A percentile compares a stretch with the other conserved stretches of the same genome.
These are phyloP conservation scores for Penstemon barbatus DNA, from an alignment of 257 asterid species.

Conservation along the genomic window DNA sequence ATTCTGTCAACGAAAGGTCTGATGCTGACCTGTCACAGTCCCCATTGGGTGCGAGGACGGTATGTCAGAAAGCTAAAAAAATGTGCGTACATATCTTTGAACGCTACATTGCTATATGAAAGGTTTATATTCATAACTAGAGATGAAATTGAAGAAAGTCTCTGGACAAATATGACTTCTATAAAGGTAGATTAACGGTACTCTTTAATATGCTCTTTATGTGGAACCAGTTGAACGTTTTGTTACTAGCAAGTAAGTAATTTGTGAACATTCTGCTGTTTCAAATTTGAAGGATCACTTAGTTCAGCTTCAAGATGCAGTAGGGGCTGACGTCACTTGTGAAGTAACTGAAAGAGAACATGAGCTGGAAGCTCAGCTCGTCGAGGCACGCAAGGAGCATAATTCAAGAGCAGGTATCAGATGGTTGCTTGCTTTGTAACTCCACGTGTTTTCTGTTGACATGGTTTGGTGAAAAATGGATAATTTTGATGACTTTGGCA, in stretches of 20 bases:
- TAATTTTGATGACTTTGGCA: not conserved
- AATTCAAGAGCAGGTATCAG: constrained; percentile 92
- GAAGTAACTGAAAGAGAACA: constrained; percentile 97
- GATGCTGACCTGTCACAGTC: constrained; percentile 76
- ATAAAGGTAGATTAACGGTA: constrained; percentile 56
- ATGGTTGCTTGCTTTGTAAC: not conserved
- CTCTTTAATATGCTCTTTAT: constrained; percentile 6
- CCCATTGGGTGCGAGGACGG: constrained; percentile 93
- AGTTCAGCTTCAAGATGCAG: constrained; percentile 93
- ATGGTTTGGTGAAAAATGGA: not conserved
- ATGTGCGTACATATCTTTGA: constrained; percentile 8
- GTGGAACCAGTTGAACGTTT: not conserved
- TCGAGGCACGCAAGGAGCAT: constrained; percentile 88
- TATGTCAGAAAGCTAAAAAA: constrained; percentile 37
- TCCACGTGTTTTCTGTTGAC: constrained; percentile 5
- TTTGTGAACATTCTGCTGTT: constrained; percentile 12
- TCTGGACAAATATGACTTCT: constrained; percentile 76
- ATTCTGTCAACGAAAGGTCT: constrained; percentile 57
- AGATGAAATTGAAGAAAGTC: constrained; percentile 89
- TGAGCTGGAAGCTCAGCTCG: constrained; percentile 99
- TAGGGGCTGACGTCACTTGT: constrained; percentile 76
- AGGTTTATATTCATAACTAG: constrained; percentile 40
- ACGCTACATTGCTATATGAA: constrained; percentile 25
- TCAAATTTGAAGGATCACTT: constrained; percentile 74
- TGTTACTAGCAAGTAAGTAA: not conserved